Evolutionary conservation across 495 filamentous ascomycete species (phyloP), one percentile per base, ranked within the genome.

Genomic region (Hyphodiscus hymeniophilus): DNA sequence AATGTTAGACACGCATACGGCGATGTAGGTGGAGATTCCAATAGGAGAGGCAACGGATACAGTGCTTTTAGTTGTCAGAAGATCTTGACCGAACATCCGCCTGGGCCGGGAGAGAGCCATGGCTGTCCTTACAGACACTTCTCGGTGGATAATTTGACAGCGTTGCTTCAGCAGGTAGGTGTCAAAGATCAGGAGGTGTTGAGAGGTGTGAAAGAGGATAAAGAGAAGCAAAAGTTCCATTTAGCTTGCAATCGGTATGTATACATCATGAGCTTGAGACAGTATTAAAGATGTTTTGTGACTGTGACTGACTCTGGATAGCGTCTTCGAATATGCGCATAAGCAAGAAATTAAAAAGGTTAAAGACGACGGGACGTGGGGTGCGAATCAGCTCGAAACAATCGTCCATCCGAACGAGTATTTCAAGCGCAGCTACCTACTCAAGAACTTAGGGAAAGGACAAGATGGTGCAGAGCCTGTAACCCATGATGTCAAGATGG

Each of bases 351-450:
- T 99, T 47, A 89, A 87, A 66, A 81, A 79, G 59, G 91, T 89
- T 45, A 92, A 87, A 66, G 91, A 97, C 28, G 69, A 72, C n/a
- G 79, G 80, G 7, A 69, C 79, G 26, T 89, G 87, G 87, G 76
- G 77, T 23, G 73, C 81, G n/a, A 72, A 77, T 4, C 84, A 94
- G 59, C 72, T 94, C 28, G 92, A 96, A 66, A 97, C 89, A 1
- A 96, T 99, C 55, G 83, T 94, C 16, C 94, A 99, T 63, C 94
- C 94, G 8, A 99, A 99, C 64, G 88, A 89, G 46, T 99, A 96
- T 65, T 97, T 97, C 66, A 91, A 92, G 72, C 76, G 90, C 51
- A 91, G 87, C 60, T 97, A 86, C 64, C 56, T 94, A 56, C 65
- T 97, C 38, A 95, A 87, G 74, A 81, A 89, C 58, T 60, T 84